Evolutionary conservation across 2,329 filamentous ascomycete species (phyloP), one percentile per base, ranked within the genome.

Genomic region (Cylindrodendrum hubeiense): DNA sequence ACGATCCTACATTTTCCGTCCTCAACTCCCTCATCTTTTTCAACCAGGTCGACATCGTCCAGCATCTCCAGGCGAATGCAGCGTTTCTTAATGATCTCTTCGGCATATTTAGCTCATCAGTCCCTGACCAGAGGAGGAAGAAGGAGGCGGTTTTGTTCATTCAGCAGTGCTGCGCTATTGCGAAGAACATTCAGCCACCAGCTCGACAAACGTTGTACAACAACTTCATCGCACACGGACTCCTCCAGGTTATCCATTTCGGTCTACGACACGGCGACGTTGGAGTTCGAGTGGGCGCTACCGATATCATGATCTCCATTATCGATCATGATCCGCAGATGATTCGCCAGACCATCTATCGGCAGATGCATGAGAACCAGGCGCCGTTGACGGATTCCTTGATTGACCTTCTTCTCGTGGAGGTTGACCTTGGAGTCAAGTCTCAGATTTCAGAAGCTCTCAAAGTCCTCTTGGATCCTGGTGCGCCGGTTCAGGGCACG

Each of bases 21-120:
- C 90, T 99, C 69, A 99, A 98, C 81, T 97, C 94, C 54, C 87
- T 98, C 73, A 99, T 99, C 71, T 99, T 98, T 83, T 99, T 97
- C 86, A 96, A 98, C 82, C 96, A 99, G 82, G 95, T 98, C 73
- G 96, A 98, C 76, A 98, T 99, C 76, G 92, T 99, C 53, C 93
- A 95, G 76, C 93, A 98, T 80, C 86, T 99, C n/a, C 95, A 98
- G 79, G 86, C 86, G 26, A 97, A 97, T 74, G 84, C 84, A 1
- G 81, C 82, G 2, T 98, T 97, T 75, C 83, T 98, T 28, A 90
- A 90, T 70, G 93, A 98, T 67, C 86, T 98, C 4, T 99, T 98
- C 78, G 87, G 88, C 58, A 94, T 98, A 67, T 98, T 98, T 75
- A 88, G 86, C 21, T 83, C 89, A 0, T 84, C 89, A 24, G 88